Evolutionary conservation across 1,284 basidiomycete genomes (phyloP).

Genomic region (Malassezia slooffiae): DNA sequence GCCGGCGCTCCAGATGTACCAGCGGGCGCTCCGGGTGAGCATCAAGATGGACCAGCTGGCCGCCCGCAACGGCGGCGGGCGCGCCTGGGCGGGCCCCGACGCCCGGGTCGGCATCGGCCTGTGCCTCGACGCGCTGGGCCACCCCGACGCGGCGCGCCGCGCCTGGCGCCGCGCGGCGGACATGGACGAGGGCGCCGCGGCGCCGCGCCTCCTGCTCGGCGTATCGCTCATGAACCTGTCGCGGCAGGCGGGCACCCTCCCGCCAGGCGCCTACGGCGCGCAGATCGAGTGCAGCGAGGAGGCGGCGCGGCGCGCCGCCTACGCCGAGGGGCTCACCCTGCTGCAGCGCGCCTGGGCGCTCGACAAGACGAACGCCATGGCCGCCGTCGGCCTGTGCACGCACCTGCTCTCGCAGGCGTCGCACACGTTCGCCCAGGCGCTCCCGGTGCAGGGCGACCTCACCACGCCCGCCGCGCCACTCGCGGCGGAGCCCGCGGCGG

Average conservation of each 20-base stretch:
- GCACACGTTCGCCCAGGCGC: slow-evolving; percentile 13
- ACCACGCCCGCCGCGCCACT: not conserved
- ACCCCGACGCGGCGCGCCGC: slow-evolving; percentile 32
- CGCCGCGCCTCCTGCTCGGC: slow-evolving; percentile 36
- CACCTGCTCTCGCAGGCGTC: slow-evolving; percentile 30
- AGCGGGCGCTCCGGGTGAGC: slow-evolving; percentile 31
- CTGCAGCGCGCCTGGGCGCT: slow-evolving; percentile 39
- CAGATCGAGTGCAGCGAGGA: slow-evolving; percentile 28
- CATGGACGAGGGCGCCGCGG: slow-evolving; percentile 19
- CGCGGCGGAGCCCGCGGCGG: slow-evolving; percentile 14
- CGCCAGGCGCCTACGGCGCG: slow-evolving; percentile 30
- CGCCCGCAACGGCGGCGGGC: slow-evolving; percentile 13
- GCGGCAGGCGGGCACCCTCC: slow-evolving; percentile 23
- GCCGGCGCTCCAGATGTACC: slow-evolving; percentile 35
- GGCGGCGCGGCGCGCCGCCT: slow-evolving; percentile 28
- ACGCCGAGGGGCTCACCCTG: slow-evolving; percentile 33
- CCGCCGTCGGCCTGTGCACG: slow-evolving; percentile 36
- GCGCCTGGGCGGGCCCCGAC: slow-evolving; percentile 35
- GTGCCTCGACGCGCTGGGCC: slow-evolving; percentile 37
- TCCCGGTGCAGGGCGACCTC: slow-evolving; percentile 10
- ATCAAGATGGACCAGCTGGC: slow-evolving; percentile 24
- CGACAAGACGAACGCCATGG: slow-evolving; percentile 40
- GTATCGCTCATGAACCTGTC: slow-evolving; percentile 35
- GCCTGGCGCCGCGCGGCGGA: slow-evolving; percentile 40
- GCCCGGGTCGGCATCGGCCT: slow-evolving; percentile 43